These are phyloP conservation scores for Hyphopichia burtonii DNA, from an alignment of 1,139 yeast species.

Conservation along the genomic window DNA sequence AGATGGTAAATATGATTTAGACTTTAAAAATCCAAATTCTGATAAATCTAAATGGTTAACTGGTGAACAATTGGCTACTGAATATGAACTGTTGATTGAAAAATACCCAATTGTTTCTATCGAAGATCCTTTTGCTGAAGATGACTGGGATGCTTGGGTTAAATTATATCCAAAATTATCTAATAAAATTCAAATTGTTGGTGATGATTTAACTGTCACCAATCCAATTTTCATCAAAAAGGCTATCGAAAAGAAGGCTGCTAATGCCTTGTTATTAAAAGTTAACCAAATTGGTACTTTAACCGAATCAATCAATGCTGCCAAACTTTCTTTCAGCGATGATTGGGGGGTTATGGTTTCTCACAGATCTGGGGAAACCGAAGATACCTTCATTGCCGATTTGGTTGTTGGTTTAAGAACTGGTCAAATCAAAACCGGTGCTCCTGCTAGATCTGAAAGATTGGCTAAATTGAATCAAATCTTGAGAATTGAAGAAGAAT, in stretches of 20 bases:
- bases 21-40: slow-evolving; percentile 87
- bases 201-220: slow-evolving; percentile 93
- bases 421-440: slow-evolving; percentile 97
- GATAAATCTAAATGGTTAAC: slow-evolving; percentile 81
- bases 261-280: slow-evolving; percentile 85
- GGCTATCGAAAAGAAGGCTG: slow-evolving; percentile 88
- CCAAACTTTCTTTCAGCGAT: slow-evolving; percentile 77
- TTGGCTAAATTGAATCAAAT: slow-evolving; percentile 91
- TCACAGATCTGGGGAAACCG: slow-evolving; percentile 96
- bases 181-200: slow-evolving; percentile 74
- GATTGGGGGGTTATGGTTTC: slow-evolving; percentile 96
- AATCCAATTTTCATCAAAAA: slow-evolving; percentile 83
- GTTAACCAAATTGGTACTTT: slow-evolving; percentile 90
- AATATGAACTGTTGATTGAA: slow-evolving; percentile 67
- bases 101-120: slow-evolving; percentile 91
- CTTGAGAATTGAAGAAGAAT: slow-evolving; percentile 88
- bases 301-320: slow-evolving; percentile 84
- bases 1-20: slow-evolving; percentile 89
- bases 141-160: slow-evolving; percentile 93
- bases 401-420: slow-evolving; percentile 88
- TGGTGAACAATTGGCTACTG: slow-evolving; percentile 74
- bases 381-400: slow-evolving; percentile 93
- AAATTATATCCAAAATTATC: slow-evolving; percentile 67
- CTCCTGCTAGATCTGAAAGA: slow-evolving; percentile 97
- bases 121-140: slow-evolving; percentile 96